Evolutionary conservation across 345 rosid species (phyloP).

Genomic region (Eucalyptus camaldulensis): DNA sequence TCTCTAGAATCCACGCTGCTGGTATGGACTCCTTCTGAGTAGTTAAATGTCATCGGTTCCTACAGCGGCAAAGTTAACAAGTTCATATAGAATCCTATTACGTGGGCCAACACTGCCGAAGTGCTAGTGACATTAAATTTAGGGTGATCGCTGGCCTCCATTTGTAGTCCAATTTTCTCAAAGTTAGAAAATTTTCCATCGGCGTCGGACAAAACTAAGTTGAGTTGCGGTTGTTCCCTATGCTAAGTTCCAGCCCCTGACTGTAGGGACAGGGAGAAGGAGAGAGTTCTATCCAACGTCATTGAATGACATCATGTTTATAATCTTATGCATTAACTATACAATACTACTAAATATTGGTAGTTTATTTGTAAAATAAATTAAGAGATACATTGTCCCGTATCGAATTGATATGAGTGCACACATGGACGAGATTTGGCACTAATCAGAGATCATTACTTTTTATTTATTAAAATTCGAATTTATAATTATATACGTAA

Average conservation of each 20-base stretch:
- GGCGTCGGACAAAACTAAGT: neutral
- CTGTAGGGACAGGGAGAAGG: neutral
- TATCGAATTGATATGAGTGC: too few species aligned
- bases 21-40: neutral
- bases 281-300: neutral
- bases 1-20: neutral
- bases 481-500: too few species aligned
- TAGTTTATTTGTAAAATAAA: too few species aligned
- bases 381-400: too few species aligned
- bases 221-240: neutral
- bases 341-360: neutral
- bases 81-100: neutral
- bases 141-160: neutral
- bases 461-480: too few species aligned
- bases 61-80: neutral
- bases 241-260: neutral
- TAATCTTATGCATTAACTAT: neutral
- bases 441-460: too few species aligned
- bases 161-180: neutral
- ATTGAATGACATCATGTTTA: neutral
- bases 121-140: neutral
- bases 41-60: neutral
- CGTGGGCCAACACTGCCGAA: neutral
- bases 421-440: rapidly evolving
- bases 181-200: neutral